These are phyloP conservation scores for Rhizophagus sp. DNA, from an alignment of 192 early-diverging fungal species.

Conservation along the genomic window DNA sequence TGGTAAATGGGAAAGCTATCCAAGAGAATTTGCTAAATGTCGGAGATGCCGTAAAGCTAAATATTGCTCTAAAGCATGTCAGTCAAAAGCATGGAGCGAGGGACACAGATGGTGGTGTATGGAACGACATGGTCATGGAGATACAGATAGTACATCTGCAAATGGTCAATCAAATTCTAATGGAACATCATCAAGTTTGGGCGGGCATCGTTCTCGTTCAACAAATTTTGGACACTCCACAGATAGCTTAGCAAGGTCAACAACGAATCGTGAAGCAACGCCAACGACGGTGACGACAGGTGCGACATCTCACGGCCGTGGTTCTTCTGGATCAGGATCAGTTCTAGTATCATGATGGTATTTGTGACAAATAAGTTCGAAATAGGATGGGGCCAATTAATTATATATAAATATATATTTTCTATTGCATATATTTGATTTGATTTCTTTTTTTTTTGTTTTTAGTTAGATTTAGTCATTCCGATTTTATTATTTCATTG, in stretches of 20 bases:
- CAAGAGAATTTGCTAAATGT: slow-evolving; percentile 84
- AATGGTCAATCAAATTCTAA: slow-evolving; percentile 34
- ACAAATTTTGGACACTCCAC: slow-evolving; percentile 28
- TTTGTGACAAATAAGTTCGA: not conserved
- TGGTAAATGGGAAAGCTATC: slow-evolving; percentile 73
- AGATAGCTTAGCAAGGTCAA: slow-evolving; percentile 33
- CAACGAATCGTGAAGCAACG: slow-evolving; percentile 28
- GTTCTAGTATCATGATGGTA: slow-evolving; percentile 12
- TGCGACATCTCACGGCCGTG: slow-evolving; percentile 10
- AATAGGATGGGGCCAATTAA: not conserved
- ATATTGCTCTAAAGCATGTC: slow-evolving; percentile 82
- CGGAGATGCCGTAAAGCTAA: slow-evolving; percentile 84
- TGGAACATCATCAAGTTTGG: slow-evolving; percentile 37
- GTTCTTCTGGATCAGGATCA: slow-evolving; percentile 4
- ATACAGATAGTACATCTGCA: slow-evolving; percentile 29
- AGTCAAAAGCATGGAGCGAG: slow-evolving; percentile 75
- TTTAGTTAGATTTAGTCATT: not conserved
- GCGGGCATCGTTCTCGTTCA: slow-evolving; percentile 39
- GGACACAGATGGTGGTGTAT: slow-evolving; percentile 83
- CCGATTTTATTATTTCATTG: not conserved
- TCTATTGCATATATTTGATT: not conserved
- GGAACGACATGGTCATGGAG: slow-evolving; percentile 48
- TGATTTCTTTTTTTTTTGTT: not conserved
- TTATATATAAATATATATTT: not conserved
- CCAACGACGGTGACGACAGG: slow-evolving; percentile 31